Evolutionary conservation across 768 basidiomycete species (phyloP).

Genomic region (Pisolithus orientalis): DNA sequence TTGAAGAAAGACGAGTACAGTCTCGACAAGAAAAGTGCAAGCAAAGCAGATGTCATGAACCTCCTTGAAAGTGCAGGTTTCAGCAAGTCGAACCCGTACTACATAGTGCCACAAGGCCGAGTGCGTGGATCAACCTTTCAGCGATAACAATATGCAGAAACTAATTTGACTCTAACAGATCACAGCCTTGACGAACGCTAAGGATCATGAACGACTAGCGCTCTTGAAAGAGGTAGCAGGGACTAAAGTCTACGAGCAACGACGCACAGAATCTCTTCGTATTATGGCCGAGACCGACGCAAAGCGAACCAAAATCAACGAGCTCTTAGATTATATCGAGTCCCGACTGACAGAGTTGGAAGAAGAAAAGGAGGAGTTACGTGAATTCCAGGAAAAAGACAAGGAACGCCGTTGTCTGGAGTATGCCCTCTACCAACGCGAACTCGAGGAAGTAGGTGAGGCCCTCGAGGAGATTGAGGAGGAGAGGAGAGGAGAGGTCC

Average conservation of each 20-base stretch:
- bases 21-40: conserved; percentile 90
- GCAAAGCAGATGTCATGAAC: conserved; percentile 97
- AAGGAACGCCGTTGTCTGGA: conserved; percentile 91
- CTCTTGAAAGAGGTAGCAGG: conserved; percentile 98
- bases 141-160: neutral
- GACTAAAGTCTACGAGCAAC: conserved; percentile 96
- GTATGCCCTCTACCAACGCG: conserved; percentile 88
- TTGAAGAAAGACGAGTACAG: conserved; percentile 99
- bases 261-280: conserved; percentile 84
- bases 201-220: conserved; percentile 88
- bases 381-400: conserved; percentile 94
- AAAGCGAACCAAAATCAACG: conserved; percentile 86
- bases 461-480: conserved; percentile 82
- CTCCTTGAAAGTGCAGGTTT: conserved; percentile 95
- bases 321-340: conserved; percentile 87
- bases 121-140: conserved; percentile 41
- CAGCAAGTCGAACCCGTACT: conserved; percentile 97
- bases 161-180: conserved; percentile 47
- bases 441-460: conserved; percentile 82
- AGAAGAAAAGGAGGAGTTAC: conserved; percentile 96
- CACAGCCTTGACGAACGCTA: conserved; percentile 93
- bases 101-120: conserved; percentile 96
- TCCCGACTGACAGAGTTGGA: conserved; percentile 86
- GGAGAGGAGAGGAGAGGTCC: conserved; percentile 76
- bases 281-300: conserved; percentile 97